Percentiles rank a stretch among this genome's conserved stretches.
Evolutionary conservation across 2,329 filamentous ascomycete genomes (phyloP).

Genomic region (Atkinsonella hypoxylon): DNA sequence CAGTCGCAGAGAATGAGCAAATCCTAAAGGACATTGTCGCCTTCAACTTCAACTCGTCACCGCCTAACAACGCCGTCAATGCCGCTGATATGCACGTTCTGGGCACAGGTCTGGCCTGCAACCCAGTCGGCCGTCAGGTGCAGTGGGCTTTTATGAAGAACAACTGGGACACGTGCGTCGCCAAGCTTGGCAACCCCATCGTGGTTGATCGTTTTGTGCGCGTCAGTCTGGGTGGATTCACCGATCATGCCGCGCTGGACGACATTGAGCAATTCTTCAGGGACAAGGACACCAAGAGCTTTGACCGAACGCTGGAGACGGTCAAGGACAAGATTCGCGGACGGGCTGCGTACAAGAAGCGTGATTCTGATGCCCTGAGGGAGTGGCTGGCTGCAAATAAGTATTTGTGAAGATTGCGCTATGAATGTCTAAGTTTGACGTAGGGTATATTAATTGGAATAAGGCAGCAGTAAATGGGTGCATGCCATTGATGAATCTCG

Average conservation of each 20-base stretch:
- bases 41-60: slow-evolving; percentile 65
- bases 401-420: slow-evolving; percentile 23
- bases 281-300: slow-evolving; percentile 73
- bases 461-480: not conserved
- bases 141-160: slow-evolving; percentile 80
- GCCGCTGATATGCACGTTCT: slow-evolving; percentile 81
- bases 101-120: slow-evolving; percentile 58
- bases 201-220: slow-evolving; percentile 83
- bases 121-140: slow-evolving; percentile 57
- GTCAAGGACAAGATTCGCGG: slow-evolving; percentile 77
- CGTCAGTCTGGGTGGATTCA: slow-evolving; percentile 65
- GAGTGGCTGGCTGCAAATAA: slow-evolving; percentile 61
- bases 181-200: slow-evolving; percentile 70
- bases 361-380: slow-evolving; percentile 60
- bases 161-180: slow-evolving; percentile 65
- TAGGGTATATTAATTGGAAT: not conserved
- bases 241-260: slow-evolving; percentile 52
- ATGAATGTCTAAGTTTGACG: not conserved
- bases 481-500: no score
- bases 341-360: slow-evolving; percentile 67
- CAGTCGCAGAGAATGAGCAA: slow-evolving; percentile 55
- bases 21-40: slow-evolving; percentile 55
- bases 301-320: slow-evolving; percentile 75
- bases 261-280: slow-evolving; percentile 81
- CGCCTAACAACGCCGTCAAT: slow-evolving; percentile 53